phyloP scores from a whole-genome alignment of 2,329 filamentous ascomycete genomes.

The Rhinocladiella similis region DNA sequence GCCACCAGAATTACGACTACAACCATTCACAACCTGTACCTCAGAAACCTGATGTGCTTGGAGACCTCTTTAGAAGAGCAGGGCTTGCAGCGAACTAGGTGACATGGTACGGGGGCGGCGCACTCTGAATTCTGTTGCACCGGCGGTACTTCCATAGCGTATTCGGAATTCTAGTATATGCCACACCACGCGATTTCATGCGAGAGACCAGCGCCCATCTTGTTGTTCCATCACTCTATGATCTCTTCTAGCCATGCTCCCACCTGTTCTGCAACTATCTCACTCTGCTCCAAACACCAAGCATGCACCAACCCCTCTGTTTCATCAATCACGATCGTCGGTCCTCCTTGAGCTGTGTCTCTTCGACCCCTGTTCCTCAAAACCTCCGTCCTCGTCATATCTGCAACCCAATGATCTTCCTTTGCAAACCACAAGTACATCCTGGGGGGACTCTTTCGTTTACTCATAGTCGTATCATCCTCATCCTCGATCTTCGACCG shows the following conservation, averaged over 20 bases:
- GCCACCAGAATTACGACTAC: neutral
- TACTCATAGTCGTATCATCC: neutral
- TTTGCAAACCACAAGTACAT: conserved; percentile 61
- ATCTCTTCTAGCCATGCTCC: conserved; percentile 50
- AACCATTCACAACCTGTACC: conserved; percentile 13
- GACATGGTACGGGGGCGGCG: neutral
- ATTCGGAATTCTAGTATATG: no score
- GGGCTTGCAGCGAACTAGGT: conserved; percentile 34
- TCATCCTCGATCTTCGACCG: neutral
- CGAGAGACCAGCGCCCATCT: no score
- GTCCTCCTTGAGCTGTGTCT: conserved; percentile 35
- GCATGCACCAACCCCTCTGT: conserved; percentile 57
- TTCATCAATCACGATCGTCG: conserved; percentile 56
- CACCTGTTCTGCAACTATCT: conserved; percentile 54
- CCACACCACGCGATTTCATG: neutral
- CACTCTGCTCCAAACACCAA: conserved; percentile 55
- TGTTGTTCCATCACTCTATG: conserved; percentile 6
- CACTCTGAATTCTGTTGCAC: no score
- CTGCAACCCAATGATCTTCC: conserved; percentile 63
- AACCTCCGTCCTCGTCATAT: conserved; percentile 57
- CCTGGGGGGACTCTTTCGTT: conserved; percentile 32
- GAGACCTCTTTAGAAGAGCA: conserved; percentile 45
- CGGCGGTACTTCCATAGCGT: no score
- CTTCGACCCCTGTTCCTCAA: conserved; percentile 42
- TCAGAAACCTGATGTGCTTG: conserved; percentile 39